Conservation (phyloP, 1,139 yeast species). For the Scheffersomyces segobiensis region DNA sequence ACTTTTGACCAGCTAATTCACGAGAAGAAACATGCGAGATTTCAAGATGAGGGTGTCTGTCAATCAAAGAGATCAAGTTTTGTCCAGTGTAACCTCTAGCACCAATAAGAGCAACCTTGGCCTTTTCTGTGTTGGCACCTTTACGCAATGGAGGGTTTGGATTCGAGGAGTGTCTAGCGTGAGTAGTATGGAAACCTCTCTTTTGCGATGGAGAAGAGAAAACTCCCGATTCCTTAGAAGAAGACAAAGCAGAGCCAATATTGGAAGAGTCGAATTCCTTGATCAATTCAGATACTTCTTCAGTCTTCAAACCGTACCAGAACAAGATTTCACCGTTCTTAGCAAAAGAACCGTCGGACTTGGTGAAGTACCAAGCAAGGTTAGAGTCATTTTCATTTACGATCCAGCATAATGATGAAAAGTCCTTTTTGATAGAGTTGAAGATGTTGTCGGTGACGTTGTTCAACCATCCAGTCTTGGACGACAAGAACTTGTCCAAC, state of each 20-base stretch:
- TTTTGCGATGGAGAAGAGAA: slow-evolving; percentile 40
- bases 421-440: slow-evolving; percentile 77
- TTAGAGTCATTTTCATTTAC: slow-evolving; percentile 90
- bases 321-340: slow-evolving; percentile 87
- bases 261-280: slow-evolving; percentile 54
- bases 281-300: slow-evolving; percentile 65
- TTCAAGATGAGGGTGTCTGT: slow-evolving; percentile 84
- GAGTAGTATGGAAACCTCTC: slow-evolving; percentile 37
- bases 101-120: slow-evolving; percentile 90
- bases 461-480: slow-evolving; percentile 94
- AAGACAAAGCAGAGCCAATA: slow-evolving; percentile 39
- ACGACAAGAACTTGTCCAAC: slow-evolving; percentile 83
- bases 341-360: slow-evolving; percentile 91
- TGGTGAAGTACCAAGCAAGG: slow-evolving; percentile 87
- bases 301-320: slow-evolving; percentile 88
- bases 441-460: slow-evolving; percentile 95
- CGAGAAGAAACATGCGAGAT: slow-evolving; percentile 93
- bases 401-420: slow-evolving; percentile 76
- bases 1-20: slow-evolving; percentile 84
- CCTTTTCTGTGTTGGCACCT: slow-evolving; percentile 60
- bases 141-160: slow-evolving; percentile 73
- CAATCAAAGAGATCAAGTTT: slow-evolving; percentile 82
- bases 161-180: slow-evolving; percentile 30
- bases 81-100: slow-evolving; percentile 99
- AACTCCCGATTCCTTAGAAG: slow-evolving; percentile 42